Conservation (phyloP, 352 stramenopile species). For the Lagenidium giganteum region DNA sequence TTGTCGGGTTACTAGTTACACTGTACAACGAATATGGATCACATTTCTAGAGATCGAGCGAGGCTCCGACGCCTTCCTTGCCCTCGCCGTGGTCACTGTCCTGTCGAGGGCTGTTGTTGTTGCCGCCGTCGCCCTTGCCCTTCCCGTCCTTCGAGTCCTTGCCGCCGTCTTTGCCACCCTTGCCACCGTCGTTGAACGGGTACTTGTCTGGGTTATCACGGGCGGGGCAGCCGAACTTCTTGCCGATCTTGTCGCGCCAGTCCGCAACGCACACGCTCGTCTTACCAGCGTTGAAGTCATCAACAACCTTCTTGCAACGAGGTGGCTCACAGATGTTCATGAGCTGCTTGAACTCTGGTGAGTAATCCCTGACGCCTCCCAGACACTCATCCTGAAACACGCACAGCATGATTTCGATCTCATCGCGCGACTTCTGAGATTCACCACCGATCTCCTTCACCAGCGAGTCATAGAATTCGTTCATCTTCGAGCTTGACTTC, state of each 20-base stretch:
- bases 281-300: constrained; percentile 32
- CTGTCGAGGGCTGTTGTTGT: too few species aligned
- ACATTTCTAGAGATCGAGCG: too few species aligned
- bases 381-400: constrained; percentile 51
- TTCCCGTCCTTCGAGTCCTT: too few species aligned
- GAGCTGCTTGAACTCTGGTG: constrained; percentile 30
- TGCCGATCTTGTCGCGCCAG: constrained; percentile 35
- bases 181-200: too few species aligned
- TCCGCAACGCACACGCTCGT: constrained; percentile 18
- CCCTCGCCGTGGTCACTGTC: too few species aligned
- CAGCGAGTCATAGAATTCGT: constrained; percentile 34
- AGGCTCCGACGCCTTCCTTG: too few species aligned
- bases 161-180: too few species aligned
- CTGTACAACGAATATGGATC: too few species aligned
- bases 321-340: constrained; percentile 32
- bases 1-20: too few species aligned
- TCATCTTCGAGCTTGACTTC: constrained; percentile 20
- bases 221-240: constrained; percentile 34
- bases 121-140: too few species aligned
- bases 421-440: constrained; percentile 23
- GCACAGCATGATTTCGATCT: constrained; percentile 48
- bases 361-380: constrained; percentile 33
- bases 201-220: constrained; percentile 14
- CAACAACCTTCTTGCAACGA: constrained; percentile 37
- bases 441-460: constrained; percentile 24